Evolutionary conservation across 176 grass and related monocot species (phyloP), one percentile per base, ranked within the genome.

Genomic region (Zoysia japonica): DNA sequence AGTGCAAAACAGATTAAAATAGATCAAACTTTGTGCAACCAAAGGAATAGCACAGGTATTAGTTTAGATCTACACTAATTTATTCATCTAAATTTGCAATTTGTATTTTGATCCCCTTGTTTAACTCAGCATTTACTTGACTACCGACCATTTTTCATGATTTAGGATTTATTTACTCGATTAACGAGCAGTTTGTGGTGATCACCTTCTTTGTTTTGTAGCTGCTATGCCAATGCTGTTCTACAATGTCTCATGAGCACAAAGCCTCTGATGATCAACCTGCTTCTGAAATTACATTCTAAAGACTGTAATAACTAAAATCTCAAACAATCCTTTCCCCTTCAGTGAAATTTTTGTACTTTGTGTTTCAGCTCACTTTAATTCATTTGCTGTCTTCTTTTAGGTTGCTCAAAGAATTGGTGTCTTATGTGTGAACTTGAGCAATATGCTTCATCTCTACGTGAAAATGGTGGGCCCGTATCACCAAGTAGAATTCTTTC

Each of bases 171-270:
- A 28, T 64, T 80, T 76, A 20, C 19, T 76, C 57, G n/a, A 35
- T 75, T 78, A 70, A 47, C 54, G 49, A 39, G 51, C 47, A 28
- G 35, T 47, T 69, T 80, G 12, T 84, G 36, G 62, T 83, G 72
- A 70, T 67, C 80, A 51, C 77, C 51, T 28, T 28, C 28, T 47
- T 61, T 70, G 59, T 82, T 78, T 67, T 88, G 84, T 82, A 99
- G 96, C 70, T 99, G 96, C 84, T 95, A 99, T 86, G 96, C 96
- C 68, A 99, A 99, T 95, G 96, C 96, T 83, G 96, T 99, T 87
- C 86, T 99, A 71, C 96, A 99, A 83, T 99, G 96, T 79, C 92
- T 99, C 42, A 95, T 91, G 84, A 87, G 82, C 81, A 99, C 96
- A 80, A 99, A 89, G 78, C 96, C 96, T 78, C 86, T 99, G 86